phyloP scores from a whole-genome alignment of 1,284 basidiomycete species.

The Cutaneotrichosporon spelunceum region DNA sequence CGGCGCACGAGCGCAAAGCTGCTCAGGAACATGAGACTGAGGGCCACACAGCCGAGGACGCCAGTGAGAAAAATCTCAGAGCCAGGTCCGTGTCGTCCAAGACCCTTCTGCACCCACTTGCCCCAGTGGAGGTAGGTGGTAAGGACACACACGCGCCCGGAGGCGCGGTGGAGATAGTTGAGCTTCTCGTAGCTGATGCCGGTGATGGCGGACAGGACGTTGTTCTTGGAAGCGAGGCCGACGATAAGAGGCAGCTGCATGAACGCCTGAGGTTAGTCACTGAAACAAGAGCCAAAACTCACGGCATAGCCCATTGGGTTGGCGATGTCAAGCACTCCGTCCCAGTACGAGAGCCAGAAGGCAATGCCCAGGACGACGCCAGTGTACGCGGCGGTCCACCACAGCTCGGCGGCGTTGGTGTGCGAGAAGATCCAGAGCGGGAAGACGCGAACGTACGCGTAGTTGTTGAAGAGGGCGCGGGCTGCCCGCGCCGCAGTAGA shows the following conservation, averaged over 20 bases:
- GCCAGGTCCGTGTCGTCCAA: conserved; percentile 18
- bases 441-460: conserved; percentile 18
- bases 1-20: conserved; percentile 53
- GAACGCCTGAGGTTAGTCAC: conserved; percentile 21
- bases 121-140: conserved; percentile 38
- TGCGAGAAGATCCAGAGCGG: conserved; percentile 20
- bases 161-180: conserved; percentile 43
- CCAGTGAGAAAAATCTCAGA: conserved; percentile 16
- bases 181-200: conserved; percentile 62
- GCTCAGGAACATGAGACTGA: conserved; percentile 52
- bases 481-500: background rate
- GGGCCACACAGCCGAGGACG: conserved; percentile 33
- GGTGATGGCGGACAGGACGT: conserved; percentile 61
- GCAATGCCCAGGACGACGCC: conserved; percentile 18
- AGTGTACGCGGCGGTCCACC: conserved; percentile 20
- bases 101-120: conserved; percentile 24
- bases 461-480: conserved; percentile 12
- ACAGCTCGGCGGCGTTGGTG: conserved; percentile 16
- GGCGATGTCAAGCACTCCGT: conserved; percentile 18
- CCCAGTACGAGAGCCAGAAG: conserved; percentile 11
- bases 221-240: conserved; percentile 64
- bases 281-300: background rate
- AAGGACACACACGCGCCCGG: conserved; percentile 35
- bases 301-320: conserved; percentile 23
- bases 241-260: conserved; percentile 63